phyloP scores from a whole-genome alignment of 2,329 filamentous ascomycete genomes.

The Monosporascus sp. region DNA sequence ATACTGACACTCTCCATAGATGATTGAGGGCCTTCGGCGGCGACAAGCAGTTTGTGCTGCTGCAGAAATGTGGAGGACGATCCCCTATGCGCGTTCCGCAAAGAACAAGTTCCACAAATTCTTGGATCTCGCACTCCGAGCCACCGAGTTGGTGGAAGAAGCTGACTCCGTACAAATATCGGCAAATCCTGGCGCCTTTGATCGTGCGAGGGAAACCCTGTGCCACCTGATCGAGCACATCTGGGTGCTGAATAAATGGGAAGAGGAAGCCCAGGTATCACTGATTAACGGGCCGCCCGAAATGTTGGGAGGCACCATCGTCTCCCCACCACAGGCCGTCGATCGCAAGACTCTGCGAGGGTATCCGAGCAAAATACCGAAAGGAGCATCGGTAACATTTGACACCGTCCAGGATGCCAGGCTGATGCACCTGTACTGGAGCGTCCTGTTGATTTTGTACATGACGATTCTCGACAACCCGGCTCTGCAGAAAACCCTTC shows the following conservation, averaged over 20 bases:
- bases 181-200: neutral
- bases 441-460: constrained; percentile 8
- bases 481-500: constrained; percentile 1
- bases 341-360: constrained; percentile 7
- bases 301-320: neutral
- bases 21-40: constrained; percentile 9
- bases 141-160: constrained; percentile 9
- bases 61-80: constrained; percentile 8
- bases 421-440: constrained; percentile 14
- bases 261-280: neutral
- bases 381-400: constrained; percentile 3
- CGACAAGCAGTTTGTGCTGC: constrained; percentile 11
- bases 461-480: constrained; percentile 14
- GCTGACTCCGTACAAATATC: constrained; percentile 6
- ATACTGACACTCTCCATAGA: constrained; percentile 3
- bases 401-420: constrained; percentile 12
- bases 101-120: constrained; percentile 13
- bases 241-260: constrained; percentile 5
- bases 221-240: constrained; percentile 5
- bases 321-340: neutral
- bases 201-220: constrained; percentile 2
- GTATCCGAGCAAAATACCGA: constrained; percentile 8
- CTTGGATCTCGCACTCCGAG: constrained; percentile 11
- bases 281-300: neutral
- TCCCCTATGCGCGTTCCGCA: constrained; percentile 7